Base-by-base conservation (phyloP, 345 rosid species). In the Erodium maritimum region DNA sequence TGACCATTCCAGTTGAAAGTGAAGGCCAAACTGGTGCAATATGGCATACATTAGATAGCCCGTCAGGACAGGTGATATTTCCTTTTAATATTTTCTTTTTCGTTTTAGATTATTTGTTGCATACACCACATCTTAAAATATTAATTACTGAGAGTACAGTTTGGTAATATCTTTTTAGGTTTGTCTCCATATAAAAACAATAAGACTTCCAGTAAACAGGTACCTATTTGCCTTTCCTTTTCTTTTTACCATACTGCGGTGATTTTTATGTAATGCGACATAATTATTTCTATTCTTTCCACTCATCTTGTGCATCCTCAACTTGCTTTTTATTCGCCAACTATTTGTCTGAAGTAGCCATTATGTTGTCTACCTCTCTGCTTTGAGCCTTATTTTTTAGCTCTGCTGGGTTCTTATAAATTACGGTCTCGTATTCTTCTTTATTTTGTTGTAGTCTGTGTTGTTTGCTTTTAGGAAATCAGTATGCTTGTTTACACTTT, bases 21-120 rank as follows among this genome's bases (percentile, higher is more conserved):
- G 99, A 89, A 79, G 95, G 90, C 70, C 88, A 87, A 76, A 87
- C 88, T 60, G 89, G 82, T 62, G 88, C 95, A 58, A 75, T 83
- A 56, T 93, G 99, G 99, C 74, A 89, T 60, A 65, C 95, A 20
- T 75, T 93, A 68, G 97, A 93, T 71, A 89, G 94, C 72, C 18
- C 89, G 51, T 90, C 99, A 58, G 99, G 99, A 63, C 97, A 93
- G 90, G 99, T 89, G 61, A 63, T 46, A 68, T 62, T 60, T 45
- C 62, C 57, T 54, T n/a, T 4, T 67, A 59, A 58, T n/a, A n/a
- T 56, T 68, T 69, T 50, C 56, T 5, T 14, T 55, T 66, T 61
- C 67, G 60, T 5, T 62, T 37, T 33, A 3, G 5, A 46, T 54
- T 25, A 17, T 64, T 65, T 60, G 57, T 45, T 56, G 50, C 8